Evolutionary conservation across 371 early-diverging fungal species (phyloP).

Genomic region (Rhizomucor pusillus): DNA sequence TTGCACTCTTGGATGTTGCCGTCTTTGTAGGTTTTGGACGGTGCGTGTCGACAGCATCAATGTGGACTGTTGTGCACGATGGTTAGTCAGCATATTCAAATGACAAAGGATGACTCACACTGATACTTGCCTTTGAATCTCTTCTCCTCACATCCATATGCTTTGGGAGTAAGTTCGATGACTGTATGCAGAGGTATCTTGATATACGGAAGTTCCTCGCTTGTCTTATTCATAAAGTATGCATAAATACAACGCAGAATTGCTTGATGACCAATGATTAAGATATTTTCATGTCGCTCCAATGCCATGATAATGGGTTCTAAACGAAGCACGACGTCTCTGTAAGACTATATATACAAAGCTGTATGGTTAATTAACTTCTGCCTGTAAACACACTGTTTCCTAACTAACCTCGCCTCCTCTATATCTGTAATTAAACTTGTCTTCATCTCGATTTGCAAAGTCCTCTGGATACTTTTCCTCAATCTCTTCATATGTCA

Average conservation of each 20-base stretch:
- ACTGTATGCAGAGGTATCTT: constrained; percentile 97
- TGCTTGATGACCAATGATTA: constrained; percentile 95
- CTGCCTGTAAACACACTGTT: not conserved
- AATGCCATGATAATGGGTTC: constrained; percentile 94
- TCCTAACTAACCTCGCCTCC: constrained; percentile 77
- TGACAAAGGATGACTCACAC: not conserved
- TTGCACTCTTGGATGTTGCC: not conserved
- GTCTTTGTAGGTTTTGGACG: constrained; percentile 53
- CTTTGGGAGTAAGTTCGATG: constrained; percentile 94
- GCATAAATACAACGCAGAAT: constrained; percentile 93
- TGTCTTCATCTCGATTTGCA: constrained; percentile 92
- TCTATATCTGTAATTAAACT: constrained; percentile 90
- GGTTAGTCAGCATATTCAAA: constrained; percentile 1
- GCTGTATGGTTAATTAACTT: not conserved
- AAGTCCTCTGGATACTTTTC: constrained; percentile 82
- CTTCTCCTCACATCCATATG: constrained; percentile 93
- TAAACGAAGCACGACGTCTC: constrained; percentile 62
- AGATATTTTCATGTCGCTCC: constrained; percentile 93
- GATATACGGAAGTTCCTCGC: constrained; percentile 94
- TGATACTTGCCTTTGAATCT: constrained; percentile 58
- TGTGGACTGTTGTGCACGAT: constrained; percentile 51
- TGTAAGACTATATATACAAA: constrained; percentile 59
- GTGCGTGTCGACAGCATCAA: constrained; percentile 88
- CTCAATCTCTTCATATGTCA: constrained; percentile 98
- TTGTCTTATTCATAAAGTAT: constrained; percentile 89